Evolutionary conservation across 202 grass and related monocot species (phyloP).

Genomic region (Alloteropsis angusta): DNA sequence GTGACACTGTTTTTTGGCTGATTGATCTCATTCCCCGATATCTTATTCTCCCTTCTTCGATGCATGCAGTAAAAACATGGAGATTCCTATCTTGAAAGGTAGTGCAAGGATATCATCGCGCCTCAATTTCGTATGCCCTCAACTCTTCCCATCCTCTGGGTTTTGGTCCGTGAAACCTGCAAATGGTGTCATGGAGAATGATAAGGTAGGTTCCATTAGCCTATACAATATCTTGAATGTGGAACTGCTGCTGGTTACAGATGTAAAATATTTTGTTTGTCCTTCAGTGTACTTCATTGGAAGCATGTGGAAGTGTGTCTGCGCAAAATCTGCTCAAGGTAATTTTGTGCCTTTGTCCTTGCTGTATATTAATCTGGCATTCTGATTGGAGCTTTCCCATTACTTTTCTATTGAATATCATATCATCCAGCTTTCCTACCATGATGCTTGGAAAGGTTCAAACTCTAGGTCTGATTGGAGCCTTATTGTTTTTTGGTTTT

Average conservation of each 20-base stretch:
- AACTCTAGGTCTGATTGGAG: neutral
- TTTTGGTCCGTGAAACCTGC: slow-evolving; percentile 52
- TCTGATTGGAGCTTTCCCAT: neutral
- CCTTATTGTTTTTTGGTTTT: neutral
- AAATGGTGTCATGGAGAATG: slow-evolving; percentile 32
- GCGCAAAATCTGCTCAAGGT: slow-evolving; percentile 93
- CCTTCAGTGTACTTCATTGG: slow-evolving; percentile 37
- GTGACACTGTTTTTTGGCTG: neutral
- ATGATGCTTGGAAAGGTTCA: neutral
- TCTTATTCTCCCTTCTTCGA: neutral
- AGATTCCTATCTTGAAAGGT: slow-evolving; percentile 83
- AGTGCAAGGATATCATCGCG: slow-evolving; percentile 84
- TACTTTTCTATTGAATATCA: neutral
- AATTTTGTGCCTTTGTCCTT: neutral
- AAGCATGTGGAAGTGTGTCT: slow-evolving; percentile 44
- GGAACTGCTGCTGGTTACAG: neutral
- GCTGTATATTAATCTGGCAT: neutral
- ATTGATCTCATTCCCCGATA: neutral
- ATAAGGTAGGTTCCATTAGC: slow-evolving; percentile 20
- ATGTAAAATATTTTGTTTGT: slow-evolving; percentile 6
- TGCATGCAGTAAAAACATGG: slow-evolving; percentile 69
- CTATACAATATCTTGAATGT: slow-evolving; percentile 9
- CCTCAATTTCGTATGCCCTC: slow-evolving; percentile 78
- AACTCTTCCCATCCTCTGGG: slow-evolving; percentile 75
- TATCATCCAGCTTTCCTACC: neutral